Conservation (phyloP, 768 basidiomycete genomes). For the Phlebiopsis gigantea region DNA sequence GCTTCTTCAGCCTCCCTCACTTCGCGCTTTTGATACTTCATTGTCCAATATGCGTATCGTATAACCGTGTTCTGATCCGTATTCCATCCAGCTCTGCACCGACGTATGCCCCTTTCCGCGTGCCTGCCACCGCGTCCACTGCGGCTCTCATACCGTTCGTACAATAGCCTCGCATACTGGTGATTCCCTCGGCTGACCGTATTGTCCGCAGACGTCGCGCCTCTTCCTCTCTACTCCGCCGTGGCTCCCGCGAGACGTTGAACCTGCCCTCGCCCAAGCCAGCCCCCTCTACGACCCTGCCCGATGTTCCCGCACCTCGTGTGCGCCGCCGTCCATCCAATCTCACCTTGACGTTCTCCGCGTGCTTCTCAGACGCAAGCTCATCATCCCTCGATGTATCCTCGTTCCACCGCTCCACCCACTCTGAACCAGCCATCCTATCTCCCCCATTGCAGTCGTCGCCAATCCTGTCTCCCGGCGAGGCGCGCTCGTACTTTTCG, state of each 20-base stretch:
- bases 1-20: neutral
- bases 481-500: slow-evolving; percentile 18
- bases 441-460: slow-evolving; percentile 14
- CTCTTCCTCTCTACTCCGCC: slow-evolving; percentile 19
- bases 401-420: slow-evolving; percentile 17
- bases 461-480: slow-evolving; percentile 16
- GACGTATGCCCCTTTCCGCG: slow-evolving; percentile 1
- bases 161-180: neutral
- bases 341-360: slow-evolving; percentile 21
- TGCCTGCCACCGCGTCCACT: neutral
- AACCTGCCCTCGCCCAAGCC: slow-evolving; percentile 60
- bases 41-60: neutral
- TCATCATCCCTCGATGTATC: neutral
- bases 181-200: slow-evolving; percentile 6
- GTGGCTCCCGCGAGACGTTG: slow-evolving; percentile 36
- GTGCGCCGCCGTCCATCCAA: slow-evolving; percentile 19
- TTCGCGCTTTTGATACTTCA: neutral
- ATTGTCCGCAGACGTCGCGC: neutral
- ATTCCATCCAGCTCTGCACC: neutral
- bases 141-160: slow-evolving; percentile 1
- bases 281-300: slow-evolving; percentile 47
- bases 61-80: neutral
- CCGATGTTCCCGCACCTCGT: slow-evolving; percentile 32
- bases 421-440: slow-evolving; percentile 21
- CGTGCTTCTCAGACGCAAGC: slow-evolving; percentile 13